A percentile compares a stretch with the other conserved stretches of the same genome.
Conservation (phyloP, 2,329 filamentous ascomycete species). For the Neoscytalidium dimidiatum region DNA sequence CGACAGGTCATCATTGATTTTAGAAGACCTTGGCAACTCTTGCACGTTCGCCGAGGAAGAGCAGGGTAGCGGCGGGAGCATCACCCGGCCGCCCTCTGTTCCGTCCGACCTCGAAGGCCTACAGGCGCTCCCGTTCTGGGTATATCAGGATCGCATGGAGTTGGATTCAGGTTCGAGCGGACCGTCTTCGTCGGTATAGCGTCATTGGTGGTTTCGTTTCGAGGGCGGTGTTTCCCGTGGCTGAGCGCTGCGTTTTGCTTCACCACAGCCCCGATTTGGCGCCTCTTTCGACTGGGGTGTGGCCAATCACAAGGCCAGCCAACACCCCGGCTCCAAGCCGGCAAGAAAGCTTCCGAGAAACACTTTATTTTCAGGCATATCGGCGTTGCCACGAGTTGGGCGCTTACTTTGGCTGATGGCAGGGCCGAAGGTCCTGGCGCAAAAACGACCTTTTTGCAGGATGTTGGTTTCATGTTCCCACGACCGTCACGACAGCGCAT, state of each 20-base stretch:
- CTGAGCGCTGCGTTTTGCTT: background rate
- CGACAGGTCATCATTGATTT: constrained; percentile 39
- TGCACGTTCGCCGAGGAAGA: constrained; percentile 40
- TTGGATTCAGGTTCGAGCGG: constrained; percentile 20
- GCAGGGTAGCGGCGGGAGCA: constrained; percentile 21
- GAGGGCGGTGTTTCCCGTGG: background rate
- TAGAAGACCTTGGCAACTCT: constrained; percentile 40
- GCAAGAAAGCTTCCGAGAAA: background rate
- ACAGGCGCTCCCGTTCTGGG: constrained; percentile 41
- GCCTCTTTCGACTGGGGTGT: background rate
- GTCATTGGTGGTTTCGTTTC: background rate
- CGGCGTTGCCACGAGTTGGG: background rate
- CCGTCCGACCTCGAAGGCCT: constrained; percentile 39
- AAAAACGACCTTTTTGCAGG: background rate
- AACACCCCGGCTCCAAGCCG: background rate
- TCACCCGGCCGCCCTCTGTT: constrained; percentile 37
- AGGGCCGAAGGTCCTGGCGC: background rate
- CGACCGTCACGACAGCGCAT: constrained; percentile 17
- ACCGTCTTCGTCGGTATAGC: constrained; percentile 3
- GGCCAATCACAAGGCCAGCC: background rate
- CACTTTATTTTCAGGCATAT: background rate
- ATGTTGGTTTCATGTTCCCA: constrained; percentile 7
- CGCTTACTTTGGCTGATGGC: background rate
- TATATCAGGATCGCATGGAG: constrained; percentile 28
- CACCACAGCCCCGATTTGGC: constrained; percentile 2